Percentiles rank a stretch among this genome's conserved stretches.
Evolutionary conservation across 2,329 filamentous ascomycete genomes (phyloP).

Genomic region (Sporothrix humicola): DNA sequence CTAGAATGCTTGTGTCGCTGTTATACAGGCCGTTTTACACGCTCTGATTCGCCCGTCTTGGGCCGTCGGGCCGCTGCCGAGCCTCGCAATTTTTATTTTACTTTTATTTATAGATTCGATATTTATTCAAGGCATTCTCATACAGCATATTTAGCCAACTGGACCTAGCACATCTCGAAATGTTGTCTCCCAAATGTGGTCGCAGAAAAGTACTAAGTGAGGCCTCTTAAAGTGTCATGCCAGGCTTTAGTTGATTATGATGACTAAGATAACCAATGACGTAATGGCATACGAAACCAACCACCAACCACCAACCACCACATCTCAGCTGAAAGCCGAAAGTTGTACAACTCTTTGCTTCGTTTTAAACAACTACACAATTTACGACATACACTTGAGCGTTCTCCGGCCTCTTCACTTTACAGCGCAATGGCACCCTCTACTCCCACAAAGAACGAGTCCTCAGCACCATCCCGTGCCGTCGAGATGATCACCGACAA

Average conservation of each 20-base stretch:
- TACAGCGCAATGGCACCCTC: background rate
- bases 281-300: background rate
- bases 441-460: background rate
- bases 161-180: background rate
- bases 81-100: background rate
- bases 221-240: background rate
- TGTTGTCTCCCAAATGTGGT: background rate
- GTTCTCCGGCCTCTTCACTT: background rate
- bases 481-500: background rate
- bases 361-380: background rate
- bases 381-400: background rate
- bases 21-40: background rate
- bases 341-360: background rate
- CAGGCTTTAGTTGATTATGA: background rate
- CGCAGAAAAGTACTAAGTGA: background rate
- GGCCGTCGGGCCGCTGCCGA: too few species aligned
- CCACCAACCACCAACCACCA: background rate
- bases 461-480: background rate
- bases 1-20: background rate
- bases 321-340: slow-evolving; percentile 2
- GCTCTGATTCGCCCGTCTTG: background rate
- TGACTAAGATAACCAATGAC: slow-evolving; percentile 8
- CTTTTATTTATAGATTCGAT: background rate
- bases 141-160: background rate
- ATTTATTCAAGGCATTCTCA: background rate